Percentiles rank a stretch among this genome's conserved stretches.
Evolutionary conservation across 2,329 filamentous ascomycete species (phyloP).

Genomic region (Aspergillus ochraceus): DNA sequence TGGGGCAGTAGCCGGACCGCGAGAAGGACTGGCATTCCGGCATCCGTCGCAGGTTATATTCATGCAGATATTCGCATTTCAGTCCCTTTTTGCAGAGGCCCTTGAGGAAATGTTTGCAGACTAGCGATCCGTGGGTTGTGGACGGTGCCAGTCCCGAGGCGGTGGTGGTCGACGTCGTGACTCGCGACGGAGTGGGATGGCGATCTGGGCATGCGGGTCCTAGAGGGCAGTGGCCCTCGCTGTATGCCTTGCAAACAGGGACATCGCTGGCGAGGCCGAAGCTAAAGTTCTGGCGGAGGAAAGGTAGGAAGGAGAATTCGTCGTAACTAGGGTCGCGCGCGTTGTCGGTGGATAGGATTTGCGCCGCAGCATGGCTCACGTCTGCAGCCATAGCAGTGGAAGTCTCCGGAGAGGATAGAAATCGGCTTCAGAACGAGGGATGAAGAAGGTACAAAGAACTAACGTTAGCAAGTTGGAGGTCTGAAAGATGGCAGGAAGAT

Average conservation of each 20-base stretch:
- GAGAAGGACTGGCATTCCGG: constrained; percentile 97
- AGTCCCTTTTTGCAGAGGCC: constrained; percentile 97
- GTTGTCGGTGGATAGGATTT: constrained; percentile 36
- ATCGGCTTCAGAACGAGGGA: background rate
- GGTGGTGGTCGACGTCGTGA: constrained; percentile 46
- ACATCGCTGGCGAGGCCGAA: constrained; percentile 78
- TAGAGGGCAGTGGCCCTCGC: constrained; percentile 81
- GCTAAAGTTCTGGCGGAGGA: constrained; percentile 78
- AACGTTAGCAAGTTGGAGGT: background rate
- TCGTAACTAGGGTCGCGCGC: constrained; percentile 50
- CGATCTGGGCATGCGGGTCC: constrained; percentile 83
- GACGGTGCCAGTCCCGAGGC: constrained; percentile 42
- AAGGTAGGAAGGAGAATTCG: constrained; percentile 81
- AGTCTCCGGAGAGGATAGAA: background rate
- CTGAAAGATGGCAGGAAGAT: background rate
- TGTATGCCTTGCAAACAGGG: constrained; percentile 82
- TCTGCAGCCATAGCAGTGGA: constrained; percentile 34
- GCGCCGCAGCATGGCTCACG: constrained; percentile 31
- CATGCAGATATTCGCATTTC: constrained; percentile 95
- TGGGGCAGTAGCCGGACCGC: constrained; percentile 89
- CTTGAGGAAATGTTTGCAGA: constrained; percentile 98
- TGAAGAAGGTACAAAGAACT: constrained; percentile 1
- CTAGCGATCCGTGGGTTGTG: constrained; percentile 58
- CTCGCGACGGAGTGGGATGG: constrained; percentile 58
- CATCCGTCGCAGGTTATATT: constrained; percentile 98